These are phyloP conservation scores for Solanum piurae DNA, from an alignment of 257 asterid species.

Conservation along the genomic window DNA sequence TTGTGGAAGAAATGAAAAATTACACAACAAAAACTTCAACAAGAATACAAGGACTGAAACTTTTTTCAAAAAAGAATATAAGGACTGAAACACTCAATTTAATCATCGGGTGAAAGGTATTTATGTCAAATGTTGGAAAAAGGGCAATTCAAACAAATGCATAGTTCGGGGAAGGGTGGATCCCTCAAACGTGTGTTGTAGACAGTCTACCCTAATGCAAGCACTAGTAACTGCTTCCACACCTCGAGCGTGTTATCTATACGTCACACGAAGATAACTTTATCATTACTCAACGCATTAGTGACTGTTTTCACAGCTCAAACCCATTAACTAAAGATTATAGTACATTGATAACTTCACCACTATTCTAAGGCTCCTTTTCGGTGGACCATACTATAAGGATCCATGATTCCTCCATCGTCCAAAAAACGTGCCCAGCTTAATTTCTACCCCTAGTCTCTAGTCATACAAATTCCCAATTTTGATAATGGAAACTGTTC, in stretches of 20 bases:
- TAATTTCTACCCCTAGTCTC: not conserved
- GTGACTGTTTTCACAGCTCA: not conserved
- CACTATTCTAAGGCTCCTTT: not conserved
- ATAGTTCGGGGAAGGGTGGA: not conserved
- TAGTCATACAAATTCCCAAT: not conserved
- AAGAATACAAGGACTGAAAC: not conserved
- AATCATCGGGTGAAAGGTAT: not conserved
- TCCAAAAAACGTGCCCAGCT: not conserved
- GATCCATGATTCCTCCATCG: not conserved
- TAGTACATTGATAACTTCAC: not conserved
- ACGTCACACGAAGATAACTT: not conserved
- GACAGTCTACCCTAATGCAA: not conserved
- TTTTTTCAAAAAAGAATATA: too few relatives aligned
- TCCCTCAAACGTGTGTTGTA: not conserved
- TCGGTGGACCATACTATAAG: not conserved
- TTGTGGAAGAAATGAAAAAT: not conserved
- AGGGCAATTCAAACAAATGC: not conserved
- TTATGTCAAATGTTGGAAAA: not conserved
- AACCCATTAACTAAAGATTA: not conserved
- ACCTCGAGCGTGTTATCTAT: not conserved
- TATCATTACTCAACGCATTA: not conserved
- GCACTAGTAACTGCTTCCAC: not conserved
- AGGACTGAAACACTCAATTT: not conserved
- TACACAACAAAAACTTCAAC: not conserved
- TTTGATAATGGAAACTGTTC: not conserved